phyloP scores from a whole-genome alignment of 257 asterid species.

The Nicotiana undulata region DNA sequence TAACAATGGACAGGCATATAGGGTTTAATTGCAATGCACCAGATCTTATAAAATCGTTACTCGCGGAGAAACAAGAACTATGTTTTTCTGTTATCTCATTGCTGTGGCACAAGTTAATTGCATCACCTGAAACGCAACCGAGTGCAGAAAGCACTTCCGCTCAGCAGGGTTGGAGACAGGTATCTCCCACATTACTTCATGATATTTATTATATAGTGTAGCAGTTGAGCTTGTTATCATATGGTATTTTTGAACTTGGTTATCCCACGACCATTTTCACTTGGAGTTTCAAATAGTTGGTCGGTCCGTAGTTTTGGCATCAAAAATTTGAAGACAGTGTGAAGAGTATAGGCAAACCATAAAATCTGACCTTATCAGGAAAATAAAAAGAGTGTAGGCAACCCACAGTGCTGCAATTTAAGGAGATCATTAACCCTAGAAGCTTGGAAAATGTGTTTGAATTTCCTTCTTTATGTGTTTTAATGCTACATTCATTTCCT shows the following conservation, averaged over 20 bases:
- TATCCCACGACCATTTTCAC: neutral
- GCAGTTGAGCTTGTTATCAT: neutral
- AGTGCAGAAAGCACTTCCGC: constrained; percentile 96
- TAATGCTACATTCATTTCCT: neutral
- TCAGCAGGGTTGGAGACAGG: constrained; percentile 99
- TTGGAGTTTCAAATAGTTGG: neutral
- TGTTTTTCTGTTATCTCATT: constrained; percentile 93
- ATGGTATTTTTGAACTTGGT: neutral
- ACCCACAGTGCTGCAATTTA: neutral
- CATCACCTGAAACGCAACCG: constrained; percentile 89
- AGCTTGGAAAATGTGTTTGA: neutral
- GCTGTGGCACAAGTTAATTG: constrained; percentile 97
- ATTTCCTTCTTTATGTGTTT: neutral
- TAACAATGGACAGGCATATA: constrained; percentile 84
- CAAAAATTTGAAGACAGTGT: neutral
- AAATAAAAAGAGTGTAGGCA: neutral
- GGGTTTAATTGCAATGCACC: constrained; percentile 80
- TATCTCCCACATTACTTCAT: constrained; percentile 18
- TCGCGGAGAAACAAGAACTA: constrained; percentile 77
- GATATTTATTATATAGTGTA: neutral
- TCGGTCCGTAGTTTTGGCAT: neutral
- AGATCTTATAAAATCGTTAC: constrained; percentile 73
- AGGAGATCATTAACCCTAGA: neutral
- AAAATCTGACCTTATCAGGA: too few relatives aligned
- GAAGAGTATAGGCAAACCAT: neutral